Evolutionary conservation across 2,329 filamentous ascomycete genomes (phyloP), one percentile per base, ranked within the genome.

Genomic region (Calonectria leucothoes): DNA sequence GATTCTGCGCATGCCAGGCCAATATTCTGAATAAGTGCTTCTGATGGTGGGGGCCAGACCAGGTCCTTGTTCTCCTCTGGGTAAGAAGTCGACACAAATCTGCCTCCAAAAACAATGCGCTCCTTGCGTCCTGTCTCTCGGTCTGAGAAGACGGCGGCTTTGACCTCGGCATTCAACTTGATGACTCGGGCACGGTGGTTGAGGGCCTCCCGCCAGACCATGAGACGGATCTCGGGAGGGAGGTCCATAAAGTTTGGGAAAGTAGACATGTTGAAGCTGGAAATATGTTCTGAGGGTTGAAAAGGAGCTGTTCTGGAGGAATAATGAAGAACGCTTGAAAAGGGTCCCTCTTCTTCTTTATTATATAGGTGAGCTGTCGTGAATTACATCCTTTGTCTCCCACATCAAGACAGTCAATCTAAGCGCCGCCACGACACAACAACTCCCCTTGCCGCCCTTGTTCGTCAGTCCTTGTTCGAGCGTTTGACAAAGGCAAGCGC

Each of bases 1-100:
- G 72, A 35, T 29, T 74, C 72, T 4, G 20, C 27, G 15, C 72
- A 69, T 3, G 57, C 49, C 11, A 63, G 35, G 35, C 72, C n/a
- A 8, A 74, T 48, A 3, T 33, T 35, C 15, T 66, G 33, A 7
- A 74, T 20, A 10, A 39, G 55, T 4, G 33, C 6, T n/a, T 69
- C 64, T 2, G 59, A 69, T 20, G 15, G 25, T 2, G 64, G 33
- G 39, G 64, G 64, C 64, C 64, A 66, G n/a, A 55, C 17, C 45
- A 55, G 17, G 12, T 66, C 64, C 33, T 66, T 52, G 5, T 29
- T 20, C 29, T 52, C 48, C 33, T 66, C 64, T 17, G 64, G 64
- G 20, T 29, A 52, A 8, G 45, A 66, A 35, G 20, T 35, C 20
- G 27, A 74, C 39, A 8, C 31, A 31, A 74, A 74, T 33, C 37